Base-by-base conservation (phyloP, 306 rosid genomes). In the Rosa persica region DNA sequence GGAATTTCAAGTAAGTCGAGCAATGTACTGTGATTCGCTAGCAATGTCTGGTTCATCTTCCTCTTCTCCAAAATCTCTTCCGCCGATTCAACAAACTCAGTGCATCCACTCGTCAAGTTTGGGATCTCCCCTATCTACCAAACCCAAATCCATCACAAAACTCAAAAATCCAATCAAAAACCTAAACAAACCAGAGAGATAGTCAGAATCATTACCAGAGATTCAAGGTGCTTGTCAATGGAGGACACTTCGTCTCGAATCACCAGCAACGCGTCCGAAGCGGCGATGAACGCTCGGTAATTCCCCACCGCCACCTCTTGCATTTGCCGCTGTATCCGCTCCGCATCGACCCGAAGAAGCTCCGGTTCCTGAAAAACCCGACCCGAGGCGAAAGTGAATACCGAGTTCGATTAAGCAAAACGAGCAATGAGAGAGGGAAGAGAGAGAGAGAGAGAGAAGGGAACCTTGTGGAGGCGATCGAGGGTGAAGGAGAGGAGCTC, bases 1-100 rank as follows among this genome's bases (percentile, higher is more conserved):
- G 97, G 98, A 79, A 93, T 93, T 89, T 93, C 98, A 76, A 95
- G 99, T 87, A 95, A 90, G 85, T 95, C 99, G 75, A 95, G 97
- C 92, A 95, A 86, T 76, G 94, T 89, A 80, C 98, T 95, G 79
- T 95, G 98, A 86, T 95, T 89, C 36, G 96, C 86, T 19, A 95
- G 88, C 97, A 95, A 90, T 67, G 90, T 93, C 83, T 95, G 98
- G 87, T 95, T 95, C 99, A 91, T 86, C 90, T 91, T 95, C 90
- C 97, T 91, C 92, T 90, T 89, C 82, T 95, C 99, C 87, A 93
- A 78, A 90, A 91, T 91, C 79, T 90, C 84, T 73, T 95, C 98
- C 0, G 94, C 98, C 15, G 96, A 93, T 80, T 95, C 97, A 46
- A 95, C 67, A 76, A 93, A 95, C 85, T 89, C 96, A n/a, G 89